phyloP scores from a whole-genome alignment of 768 basidiomycete genomes.

The Amanita rimosa region DNA sequence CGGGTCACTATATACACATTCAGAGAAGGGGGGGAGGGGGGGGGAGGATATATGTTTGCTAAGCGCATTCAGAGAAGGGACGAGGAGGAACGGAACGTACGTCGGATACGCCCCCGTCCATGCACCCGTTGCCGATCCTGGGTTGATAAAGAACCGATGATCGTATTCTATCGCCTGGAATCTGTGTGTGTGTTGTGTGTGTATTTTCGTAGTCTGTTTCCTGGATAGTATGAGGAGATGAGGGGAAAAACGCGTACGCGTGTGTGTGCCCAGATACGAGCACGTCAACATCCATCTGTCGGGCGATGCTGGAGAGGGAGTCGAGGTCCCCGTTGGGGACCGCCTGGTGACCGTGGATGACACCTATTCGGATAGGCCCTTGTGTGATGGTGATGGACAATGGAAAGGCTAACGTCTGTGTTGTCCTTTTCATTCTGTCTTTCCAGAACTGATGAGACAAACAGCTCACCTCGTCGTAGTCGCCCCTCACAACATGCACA shows the following conservation, averaged over 20 bases:
- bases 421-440: neutral
- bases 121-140: constrained; percentile 90
- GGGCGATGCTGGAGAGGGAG: constrained; percentile 75
- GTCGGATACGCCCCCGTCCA: constrained; percentile 73
- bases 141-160: constrained; percentile 90
- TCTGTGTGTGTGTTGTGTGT: constrained; percentile 27
- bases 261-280: constrained; percentile 91
- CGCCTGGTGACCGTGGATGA: constrained; percentile 90
- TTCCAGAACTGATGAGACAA: neutral
- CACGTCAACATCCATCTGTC: constrained; percentile 98
- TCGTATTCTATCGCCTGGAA: constrained; percentile 94
- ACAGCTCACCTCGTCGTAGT: constrained; percentile 78
- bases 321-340: constrained; percentile 90
- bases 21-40: neutral
- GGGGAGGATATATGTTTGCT: too few species aligned
- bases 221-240: neutral
- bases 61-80: constrained; percentile 7
- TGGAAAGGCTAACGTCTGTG: constrained; percentile 59
- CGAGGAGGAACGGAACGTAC: constrained; percentile 24
- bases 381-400: constrained; percentile 73
- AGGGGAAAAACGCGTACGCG: constrained; percentile 44
- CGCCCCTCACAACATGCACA: constrained; percentile 84
- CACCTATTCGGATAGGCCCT: constrained; percentile 79
- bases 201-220: too few species aligned
- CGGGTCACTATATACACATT: constrained; percentile 31